Percentiles rank a stretch among this genome's conserved stretches.
Conservation (phyloP, 1,284 basidiomycete genomes). For the Naganishia liquefaciens region DNA sequence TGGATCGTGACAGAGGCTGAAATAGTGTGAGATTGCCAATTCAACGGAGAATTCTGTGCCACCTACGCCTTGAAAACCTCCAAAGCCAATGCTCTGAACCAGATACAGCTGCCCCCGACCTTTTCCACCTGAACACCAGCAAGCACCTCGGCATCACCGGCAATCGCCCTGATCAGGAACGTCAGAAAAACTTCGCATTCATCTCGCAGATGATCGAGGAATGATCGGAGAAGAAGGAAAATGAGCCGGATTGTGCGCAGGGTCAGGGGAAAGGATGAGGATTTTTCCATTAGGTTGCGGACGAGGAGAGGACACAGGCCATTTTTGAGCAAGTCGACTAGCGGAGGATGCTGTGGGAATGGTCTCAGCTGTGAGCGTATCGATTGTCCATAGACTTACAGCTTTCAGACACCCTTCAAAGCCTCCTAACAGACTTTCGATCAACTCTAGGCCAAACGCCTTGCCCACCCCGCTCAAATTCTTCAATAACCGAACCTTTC, state of each 20-base stretch:
- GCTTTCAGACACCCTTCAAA: slow-evolving; percentile 84
- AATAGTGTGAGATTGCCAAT: slow-evolving; percentile 2
- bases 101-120: slow-evolving; percentile 54
- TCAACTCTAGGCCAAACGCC: slow-evolving; percentile 91
- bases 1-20: slow-evolving; percentile 75
- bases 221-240: slow-evolving; percentile 89
- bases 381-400: slow-evolving; percentile 54
- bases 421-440: slow-evolving; percentile 94
- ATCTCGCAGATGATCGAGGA: slow-evolving; percentile 78
- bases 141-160: slow-evolving; percentile 21
- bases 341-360: slow-evolving; percentile 68
- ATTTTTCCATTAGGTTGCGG: slow-evolving; percentile 74
- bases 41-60: not conserved
- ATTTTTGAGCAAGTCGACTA: slow-evolving; percentile 78
- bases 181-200: slow-evolving; percentile 52
- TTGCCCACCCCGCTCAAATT: slow-evolving; percentile 82
- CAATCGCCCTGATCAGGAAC: slow-evolving; percentile 52
- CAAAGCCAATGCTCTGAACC: slow-evolving; percentile 87
- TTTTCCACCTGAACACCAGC: slow-evolving; percentile 38
- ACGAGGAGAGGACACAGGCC: slow-evolving; percentile 88
- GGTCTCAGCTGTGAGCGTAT: not conserved
- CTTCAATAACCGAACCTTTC: slow-evolving; percentile 77
- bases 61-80: slow-evolving; percentile 81
- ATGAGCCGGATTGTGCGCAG: slow-evolving; percentile 89
- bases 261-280: slow-evolving; percentile 77